These are phyloP conservation scores for Penicillium chermesinum DNA, from an alignment of 495 filamentous ascomycete species.

Conservation along the genomic window DNA sequence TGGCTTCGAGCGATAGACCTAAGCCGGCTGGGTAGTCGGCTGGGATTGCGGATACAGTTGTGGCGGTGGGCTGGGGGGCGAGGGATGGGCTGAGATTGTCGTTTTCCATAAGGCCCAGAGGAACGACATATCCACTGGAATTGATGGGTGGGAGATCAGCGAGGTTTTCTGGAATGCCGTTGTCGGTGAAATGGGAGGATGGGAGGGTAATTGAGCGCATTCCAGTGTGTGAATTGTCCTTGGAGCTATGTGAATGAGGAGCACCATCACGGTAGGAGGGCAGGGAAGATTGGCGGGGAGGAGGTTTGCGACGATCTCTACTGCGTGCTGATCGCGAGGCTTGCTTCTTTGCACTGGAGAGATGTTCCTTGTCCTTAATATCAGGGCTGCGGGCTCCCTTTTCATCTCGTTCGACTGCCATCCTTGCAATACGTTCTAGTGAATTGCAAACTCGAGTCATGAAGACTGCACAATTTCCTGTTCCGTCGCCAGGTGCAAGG, in stretches of 20 bases:
- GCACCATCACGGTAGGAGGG: not conserved
- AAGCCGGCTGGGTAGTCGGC: conserved; percentile 4
- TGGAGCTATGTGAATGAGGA: not conserved
- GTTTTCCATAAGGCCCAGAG: conserved; percentile 20
- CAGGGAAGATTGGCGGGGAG: conserved; percentile 8
- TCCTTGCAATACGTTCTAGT: conserved; percentile 84
- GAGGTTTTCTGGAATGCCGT: conserved; percentile 29
- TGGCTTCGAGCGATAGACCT: not conserved
- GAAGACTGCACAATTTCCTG: conserved; percentile 73
- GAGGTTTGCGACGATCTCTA: conserved; percentile 10
- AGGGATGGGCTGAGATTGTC: conserved; percentile 3
- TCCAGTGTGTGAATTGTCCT: not conserved
- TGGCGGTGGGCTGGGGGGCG: conserved; percentile 4
- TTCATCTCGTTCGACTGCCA: conserved; percentile 81
- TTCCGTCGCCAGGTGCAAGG: conserved; percentile 57
- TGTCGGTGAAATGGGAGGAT: not conserved
- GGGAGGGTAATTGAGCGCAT: not conserved
- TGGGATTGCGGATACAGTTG: conserved; percentile 7
- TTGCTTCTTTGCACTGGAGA: conserved; percentile 10
- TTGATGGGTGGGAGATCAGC: conserved; percentile 37
- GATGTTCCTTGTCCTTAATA: conserved; percentile 10
- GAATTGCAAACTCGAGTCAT: conserved; percentile 87
- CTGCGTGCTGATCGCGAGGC: conserved; percentile 5
- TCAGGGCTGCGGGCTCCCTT: conserved; percentile 32
- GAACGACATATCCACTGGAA: conserved; percentile 38